These are phyloP conservation scores for Haematococcus lacustris DNA, from an alignment of 139 green algal species.

Conservation along the genomic window DNA sequence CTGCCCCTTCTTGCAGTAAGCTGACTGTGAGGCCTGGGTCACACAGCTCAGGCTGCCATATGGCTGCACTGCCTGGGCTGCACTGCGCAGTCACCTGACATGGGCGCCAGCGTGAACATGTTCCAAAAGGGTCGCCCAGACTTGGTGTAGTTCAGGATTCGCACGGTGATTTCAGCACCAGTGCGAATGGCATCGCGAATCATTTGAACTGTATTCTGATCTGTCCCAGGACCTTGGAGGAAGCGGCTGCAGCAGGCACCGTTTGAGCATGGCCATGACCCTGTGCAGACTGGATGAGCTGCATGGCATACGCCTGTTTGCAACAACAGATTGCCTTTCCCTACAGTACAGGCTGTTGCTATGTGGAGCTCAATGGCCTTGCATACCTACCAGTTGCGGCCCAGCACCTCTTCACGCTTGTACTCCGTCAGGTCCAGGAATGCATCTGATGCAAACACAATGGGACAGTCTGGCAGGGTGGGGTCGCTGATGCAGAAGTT, in stretches of 20 bases:
- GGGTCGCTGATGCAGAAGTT: conserved; percentile 97
- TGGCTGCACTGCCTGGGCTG: no score
- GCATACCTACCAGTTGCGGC: conserved; percentile 87
- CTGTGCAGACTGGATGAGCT: no score
- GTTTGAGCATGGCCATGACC: no score
- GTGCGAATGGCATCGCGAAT: conserved; percentile 72
- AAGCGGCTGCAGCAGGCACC: conserved; percentile 69
- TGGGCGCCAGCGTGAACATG: conserved; percentile 92
- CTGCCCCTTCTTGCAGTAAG: no score
- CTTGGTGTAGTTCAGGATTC: conserved; percentile 91
- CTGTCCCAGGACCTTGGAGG: conserved; percentile 78
- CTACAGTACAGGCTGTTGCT: no score
- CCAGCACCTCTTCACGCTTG: conserved; percentile 89
- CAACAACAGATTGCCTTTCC: no score
- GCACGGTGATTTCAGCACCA: conserved; percentile 68
- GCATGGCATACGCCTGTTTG: no score
- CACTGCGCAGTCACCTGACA: conserved; percentile 57
- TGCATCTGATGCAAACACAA: conserved; percentile 88
- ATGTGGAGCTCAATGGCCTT: no score
- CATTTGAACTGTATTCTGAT: conserved; percentile 61
- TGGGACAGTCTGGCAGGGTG: conserved; percentile 93
- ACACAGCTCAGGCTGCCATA: no score
- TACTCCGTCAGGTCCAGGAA: conserved; percentile 93
- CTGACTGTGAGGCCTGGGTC: no score
- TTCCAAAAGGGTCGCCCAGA: conserved; percentile 90